Evolutionary conservation across 2,329 filamentous ascomycete genomes (phyloP), one percentile per base, ranked within the genome.

Genomic region (Talaromyces sp.): DNA sequence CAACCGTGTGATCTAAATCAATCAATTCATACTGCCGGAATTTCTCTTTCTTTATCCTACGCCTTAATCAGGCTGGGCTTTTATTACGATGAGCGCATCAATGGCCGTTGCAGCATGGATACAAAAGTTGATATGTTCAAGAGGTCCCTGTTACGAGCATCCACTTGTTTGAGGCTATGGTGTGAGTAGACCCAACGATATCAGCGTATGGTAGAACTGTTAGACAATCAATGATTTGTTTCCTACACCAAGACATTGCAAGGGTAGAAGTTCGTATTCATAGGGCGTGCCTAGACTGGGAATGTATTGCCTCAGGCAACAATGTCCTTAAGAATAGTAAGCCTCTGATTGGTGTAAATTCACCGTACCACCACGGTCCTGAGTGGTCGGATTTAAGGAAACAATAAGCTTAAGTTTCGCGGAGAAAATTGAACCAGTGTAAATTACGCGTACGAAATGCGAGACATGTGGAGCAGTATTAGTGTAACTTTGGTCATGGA

Each of bases 381-480:
- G 39, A 54, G 28, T 54, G 52, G 52, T 41, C 52, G 52, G 52
- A 54, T 22, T 54, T 54, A 51, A 51, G 25, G 25, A 2, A 25
- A 33, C 25, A 11, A 46, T 25, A 46, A 48, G 43, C 43, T 48
- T 46, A 28, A 28, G n/a, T n/a, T 28, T 48, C 43, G 43, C 43
- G 43, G 43, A 48, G 45, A 48, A 48, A 48, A 19, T 3, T 33
- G 19, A 28, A 28, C 45, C 25, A 21, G 13, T 48, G 43, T 46
- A 31, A 31, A 31, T 46, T 46, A 46, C 43, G 43, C 25, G 43
- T 46, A 31, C 19, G 25, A n/a, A 1, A 15, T 8, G 17, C 22
- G 10, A 15, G 25, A n/a, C 25, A 31, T 19, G n/a, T 15, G 45
- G 13, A 10, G 2, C 11, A 11, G 13, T 48, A 9, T 9, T 19